These are phyloP conservation scores for Paecilomyces dactylethromorphus DNA, from an alignment of 2,329 filamentous ascomycete species.

Conservation along the genomic window DNA sequence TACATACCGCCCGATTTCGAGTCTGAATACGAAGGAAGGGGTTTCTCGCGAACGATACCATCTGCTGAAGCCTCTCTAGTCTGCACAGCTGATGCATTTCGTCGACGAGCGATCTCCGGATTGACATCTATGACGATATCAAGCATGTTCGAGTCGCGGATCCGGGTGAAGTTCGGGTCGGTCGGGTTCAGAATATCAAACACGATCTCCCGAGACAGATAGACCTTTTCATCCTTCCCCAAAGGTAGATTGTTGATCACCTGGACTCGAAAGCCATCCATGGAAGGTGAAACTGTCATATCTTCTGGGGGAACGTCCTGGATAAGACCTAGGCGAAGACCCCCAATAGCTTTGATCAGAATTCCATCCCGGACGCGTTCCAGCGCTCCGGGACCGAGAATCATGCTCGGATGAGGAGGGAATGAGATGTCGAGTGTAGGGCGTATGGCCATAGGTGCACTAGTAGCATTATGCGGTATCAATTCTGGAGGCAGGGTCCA, in stretches of 20 bases:
- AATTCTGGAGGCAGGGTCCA: conserved; percentile 80
- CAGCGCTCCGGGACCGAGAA: conserved; percentile 42
- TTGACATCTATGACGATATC: conserved; percentile 63
- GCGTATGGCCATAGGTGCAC: conserved; percentile 62
- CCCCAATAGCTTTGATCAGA: conserved; percentile 54
- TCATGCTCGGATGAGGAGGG: conserved; percentile 47
- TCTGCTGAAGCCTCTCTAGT: conserved; percentile 17
- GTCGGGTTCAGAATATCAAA: conserved; percentile 57
- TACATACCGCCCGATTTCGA: conserved; percentile 19
- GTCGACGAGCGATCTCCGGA: conserved; percentile 25
- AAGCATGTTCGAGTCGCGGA: conserved; percentile 65
- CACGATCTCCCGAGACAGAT: conserved; percentile 68
- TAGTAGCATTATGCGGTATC: conserved; percentile 71
- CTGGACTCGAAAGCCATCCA: conserved; percentile 53
- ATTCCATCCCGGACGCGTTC: conserved; percentile 55
- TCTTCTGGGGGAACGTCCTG: conserved; percentile 34
- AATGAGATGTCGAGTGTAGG: conserved; percentile 67
- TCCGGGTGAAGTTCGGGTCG: conserved; percentile 77
- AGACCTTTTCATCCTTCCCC: conserved; percentile 81
- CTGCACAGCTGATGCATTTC: conserved; percentile 21
- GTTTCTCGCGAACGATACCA: conserved; percentile 11
- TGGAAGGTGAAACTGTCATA: conserved; percentile 7
- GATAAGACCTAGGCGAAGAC: conserved; percentile 48
- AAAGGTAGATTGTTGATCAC: conserved; percentile 74
- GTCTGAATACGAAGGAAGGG: conserved; percentile 14